Evolutionary conservation across 2,329 filamentous ascomycete species (phyloP).

Genomic region (Sporothrix protearum): DNA sequence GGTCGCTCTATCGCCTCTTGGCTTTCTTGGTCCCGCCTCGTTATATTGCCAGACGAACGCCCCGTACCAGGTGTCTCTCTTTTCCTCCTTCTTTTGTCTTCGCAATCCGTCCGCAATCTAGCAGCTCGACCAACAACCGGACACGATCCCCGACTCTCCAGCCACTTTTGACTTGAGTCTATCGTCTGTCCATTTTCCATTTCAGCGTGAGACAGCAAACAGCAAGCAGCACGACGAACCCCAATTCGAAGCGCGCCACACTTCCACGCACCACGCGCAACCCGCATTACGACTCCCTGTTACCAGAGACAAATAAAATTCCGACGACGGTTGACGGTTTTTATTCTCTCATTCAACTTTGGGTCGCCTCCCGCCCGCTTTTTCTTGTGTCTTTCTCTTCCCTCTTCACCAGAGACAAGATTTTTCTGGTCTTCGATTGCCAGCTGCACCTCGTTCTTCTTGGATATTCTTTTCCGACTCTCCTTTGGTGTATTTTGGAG

Average conservation of each 20-base stretch:
- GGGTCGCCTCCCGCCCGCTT: neutral
- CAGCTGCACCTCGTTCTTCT: neutral
- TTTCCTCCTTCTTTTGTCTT: neutral
- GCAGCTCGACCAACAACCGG: slow-evolving; percentile 9
- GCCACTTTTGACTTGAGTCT: slow-evolving; percentile 14
- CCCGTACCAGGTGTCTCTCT: neutral
- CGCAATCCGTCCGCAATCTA: slow-evolving; percentile 17
- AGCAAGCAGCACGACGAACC: neutral
- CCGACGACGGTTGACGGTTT: slow-evolving; percentile 7
- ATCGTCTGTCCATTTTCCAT: neutral
- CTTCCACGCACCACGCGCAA: slow-evolving; percentile 1
- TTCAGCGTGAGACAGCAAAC: neutral
- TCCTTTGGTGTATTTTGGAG: neutral
- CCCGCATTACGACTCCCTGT: neutral
- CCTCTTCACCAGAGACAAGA: neutral
- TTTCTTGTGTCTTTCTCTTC: neutral
- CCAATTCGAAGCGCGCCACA: slow-evolving; percentile 6
- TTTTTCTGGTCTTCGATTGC: neutral
- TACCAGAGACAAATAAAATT: slow-evolving; percentile 5
- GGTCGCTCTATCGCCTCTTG: neutral
- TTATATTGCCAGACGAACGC: slow-evolving; percentile 9
- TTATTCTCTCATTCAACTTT: slow-evolving; percentile 14
- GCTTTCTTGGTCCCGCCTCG: slow-evolving; percentile 8
- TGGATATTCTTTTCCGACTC: slow-evolving; percentile 8
- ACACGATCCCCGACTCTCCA: slow-evolving; percentile 6